Base-by-base conservation (phyloP, 2,329 filamentous ascomycete genomes). In the Talaromyces rugulosus region DNA sequence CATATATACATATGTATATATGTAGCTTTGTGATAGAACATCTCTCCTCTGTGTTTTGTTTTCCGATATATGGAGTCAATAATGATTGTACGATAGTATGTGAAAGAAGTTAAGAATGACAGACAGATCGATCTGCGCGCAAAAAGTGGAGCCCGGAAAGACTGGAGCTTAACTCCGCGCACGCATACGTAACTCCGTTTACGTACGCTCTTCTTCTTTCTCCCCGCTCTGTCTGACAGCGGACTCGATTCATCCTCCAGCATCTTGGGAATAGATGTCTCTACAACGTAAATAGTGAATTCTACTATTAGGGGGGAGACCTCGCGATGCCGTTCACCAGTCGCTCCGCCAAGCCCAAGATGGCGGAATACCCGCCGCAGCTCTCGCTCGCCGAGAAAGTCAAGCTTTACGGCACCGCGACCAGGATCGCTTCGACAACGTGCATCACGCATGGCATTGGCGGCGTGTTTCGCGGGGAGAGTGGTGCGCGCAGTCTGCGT, bases 391-490 rank as follows among this genome's bases (percentile, higher is more conserved):
- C 54, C 33, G 54, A 56, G 31, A 56, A 56, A 12, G 23, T 36
- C 31, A 56, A 67, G 5, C 56, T 77, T 0, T 68, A 68, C 4
- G 36, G 75, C 12, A 40, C 72, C 4, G 67, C 66, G 14, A 66
- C 67, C 5, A 53, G 50, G 30, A 62, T 64, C 5, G 57, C 76
- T 5, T 72, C 72, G 50, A 53, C 50, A 12, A 53, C 30, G 27
- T 28, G 27, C 30, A 31, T 53, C 50, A 53, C 50, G 59, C 69
- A 66, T 18, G 69, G 74, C 27, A 63, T 76, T 31, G 72, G 75
- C 5, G 76, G 73, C 14, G 61, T 73, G 0, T 78, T 79, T 60
- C 76, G 78, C 16, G 76, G 77, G 5, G 66, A 72, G 18, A 67
- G 62, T 33, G 76, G 76, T 42, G 71, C 76, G 18, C 73, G 67